Evolutionary conservation across 768 basidiomycete species (phyloP), one percentile per base, ranked within the genome.

Genomic region (Collybia sp.): DNA sequence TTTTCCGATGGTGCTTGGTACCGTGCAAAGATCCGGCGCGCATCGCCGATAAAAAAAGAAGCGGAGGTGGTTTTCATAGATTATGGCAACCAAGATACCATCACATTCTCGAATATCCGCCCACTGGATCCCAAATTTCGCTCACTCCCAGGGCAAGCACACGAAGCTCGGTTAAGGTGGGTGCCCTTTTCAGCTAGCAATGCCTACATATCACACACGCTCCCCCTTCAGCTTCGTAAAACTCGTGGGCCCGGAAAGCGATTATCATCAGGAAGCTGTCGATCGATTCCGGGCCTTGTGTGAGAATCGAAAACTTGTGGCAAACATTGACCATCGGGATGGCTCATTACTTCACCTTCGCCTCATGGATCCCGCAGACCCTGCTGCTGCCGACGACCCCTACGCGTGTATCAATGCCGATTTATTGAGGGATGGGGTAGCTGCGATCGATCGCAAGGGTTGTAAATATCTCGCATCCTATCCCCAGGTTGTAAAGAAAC

Each of bases 1-100:
- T 97, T 97, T 67, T 88, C 87, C 40, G 88, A 96, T 57, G 90
- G 90, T 6, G 73, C 85, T 40, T 99, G 95, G 96, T 97, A 98
- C 66, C 88, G 95, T 43, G 95, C 95, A 37, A 89, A 83, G 69
- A 84, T 97, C 49, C 86, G 88, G 43, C 78, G 89, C 16, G 70
- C 80, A n/a, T 94, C 91, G 38, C 81, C 90, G 3, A 56, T 89
- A 35, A 96, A 94, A 69, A 93, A 88, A 60, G 92, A 96, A 65
- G 93, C 92, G 5, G 91, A 96, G 62, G 85, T 99, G 30, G 84
- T 85, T 6, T 97, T 97, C 69, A 94, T 97, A 54, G 87, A 91
- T 62, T 91, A 95, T 59, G 95, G 95, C 30, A 98, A 99, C 64
- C 88, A 93, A 64, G 93, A 95, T 58, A 88, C 77, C 1, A 72